Evolutionary conservation across 768 basidiomycete species (phyloP).

Genomic region (Coprinopsis strossmayeri): DNA sequence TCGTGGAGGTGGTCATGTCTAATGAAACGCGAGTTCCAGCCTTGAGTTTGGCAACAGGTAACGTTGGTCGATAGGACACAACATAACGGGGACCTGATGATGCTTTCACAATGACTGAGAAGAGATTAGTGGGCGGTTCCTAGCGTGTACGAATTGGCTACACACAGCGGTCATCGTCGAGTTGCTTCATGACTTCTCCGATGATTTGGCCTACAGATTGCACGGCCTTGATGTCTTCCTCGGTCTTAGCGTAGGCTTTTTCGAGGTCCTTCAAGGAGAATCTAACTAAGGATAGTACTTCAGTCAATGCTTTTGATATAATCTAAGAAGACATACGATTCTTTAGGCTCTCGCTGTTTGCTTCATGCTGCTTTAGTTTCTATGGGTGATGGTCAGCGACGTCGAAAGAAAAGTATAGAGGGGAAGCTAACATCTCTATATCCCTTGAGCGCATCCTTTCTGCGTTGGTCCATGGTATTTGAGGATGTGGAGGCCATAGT

Average conservation of each 20-base stretch:
- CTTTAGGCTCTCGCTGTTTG: constrained; percentile 82
- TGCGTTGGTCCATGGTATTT: constrained; percentile 59
- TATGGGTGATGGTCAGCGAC: constrained; percentile 25
- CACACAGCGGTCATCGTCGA: constrained; percentile 96
- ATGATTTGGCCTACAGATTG: constrained; percentile 99
- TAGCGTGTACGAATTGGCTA: constrained; percentile 11
- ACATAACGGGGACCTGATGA: constrained; percentile 98
- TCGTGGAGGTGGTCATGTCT: constrained; percentile 98
- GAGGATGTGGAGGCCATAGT: constrained; percentile 46
- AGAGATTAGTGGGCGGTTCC: not conserved
- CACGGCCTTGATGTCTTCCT: constrained; percentile 98
- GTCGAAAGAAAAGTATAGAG: not conserved
- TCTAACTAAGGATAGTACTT: constrained; percentile 54
- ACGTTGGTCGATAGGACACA: constrained; percentile 90
- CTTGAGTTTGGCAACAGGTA: constrained; percentile 90
- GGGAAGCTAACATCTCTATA: constrained; percentile 75
- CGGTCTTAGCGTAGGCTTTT: constrained; percentile 88
- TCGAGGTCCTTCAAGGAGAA: constrained; percentile 87
- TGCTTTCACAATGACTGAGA: constrained; percentile 92
- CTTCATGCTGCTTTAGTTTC: constrained; percentile 95
- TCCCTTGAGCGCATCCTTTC: constrained; percentile 64
- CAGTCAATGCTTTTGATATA: not conserved
- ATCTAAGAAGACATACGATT: constrained; percentile 53
- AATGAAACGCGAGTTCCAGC: constrained; percentile 91
- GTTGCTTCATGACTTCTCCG: constrained; percentile 97